phyloP scores from a whole-genome alignment of 139 green algal genomes.

The Micractinium sp. region DNA sequence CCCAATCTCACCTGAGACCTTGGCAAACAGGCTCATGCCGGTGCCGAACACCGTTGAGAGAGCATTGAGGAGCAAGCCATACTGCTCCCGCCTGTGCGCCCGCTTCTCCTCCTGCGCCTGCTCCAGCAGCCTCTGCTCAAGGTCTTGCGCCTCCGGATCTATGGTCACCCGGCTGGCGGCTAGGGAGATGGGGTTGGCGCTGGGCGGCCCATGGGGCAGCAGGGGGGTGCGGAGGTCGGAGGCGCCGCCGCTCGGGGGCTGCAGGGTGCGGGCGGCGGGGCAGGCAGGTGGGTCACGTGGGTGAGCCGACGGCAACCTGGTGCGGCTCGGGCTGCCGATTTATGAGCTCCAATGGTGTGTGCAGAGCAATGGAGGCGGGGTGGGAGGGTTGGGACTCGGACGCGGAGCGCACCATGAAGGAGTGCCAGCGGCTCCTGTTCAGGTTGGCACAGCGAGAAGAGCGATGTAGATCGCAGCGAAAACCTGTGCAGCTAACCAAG shows the following conservation, averaged over 20 bases:
- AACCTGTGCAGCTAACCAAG: too few species aligned
- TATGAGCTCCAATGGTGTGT: too few species aligned
- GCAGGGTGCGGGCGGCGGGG: background rate
- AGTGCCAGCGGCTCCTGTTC: background rate
- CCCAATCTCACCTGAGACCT: slow-evolving; percentile 20
- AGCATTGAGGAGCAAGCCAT: background rate
- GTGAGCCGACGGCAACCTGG: background rate
- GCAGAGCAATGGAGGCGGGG: background rate
- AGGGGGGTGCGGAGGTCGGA: background rate
- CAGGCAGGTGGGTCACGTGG: background rate
- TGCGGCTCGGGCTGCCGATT: background rate
- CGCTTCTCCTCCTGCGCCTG: background rate
- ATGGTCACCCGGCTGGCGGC: background rate
- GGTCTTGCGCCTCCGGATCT: background rate
- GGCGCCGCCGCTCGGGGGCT: background rate
- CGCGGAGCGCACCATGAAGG: background rate
- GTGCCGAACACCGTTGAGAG: slow-evolving; percentile 34
- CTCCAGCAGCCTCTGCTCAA: background rate
- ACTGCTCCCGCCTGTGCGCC: background rate
- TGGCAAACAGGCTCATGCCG: slow-evolving; percentile 46
- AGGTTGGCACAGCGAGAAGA: too few species aligned
- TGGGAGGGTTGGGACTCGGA: background rate
- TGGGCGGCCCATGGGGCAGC: background rate
- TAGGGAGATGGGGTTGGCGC: background rate
- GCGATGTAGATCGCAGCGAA: too few species aligned